A percentile compares a stretch with the other conserved stretches of the same genome.
phyloP scores from a whole-genome alignment of 2,329 filamentous ascomycete genomes.

The Chaetomium sp. region DNA sequence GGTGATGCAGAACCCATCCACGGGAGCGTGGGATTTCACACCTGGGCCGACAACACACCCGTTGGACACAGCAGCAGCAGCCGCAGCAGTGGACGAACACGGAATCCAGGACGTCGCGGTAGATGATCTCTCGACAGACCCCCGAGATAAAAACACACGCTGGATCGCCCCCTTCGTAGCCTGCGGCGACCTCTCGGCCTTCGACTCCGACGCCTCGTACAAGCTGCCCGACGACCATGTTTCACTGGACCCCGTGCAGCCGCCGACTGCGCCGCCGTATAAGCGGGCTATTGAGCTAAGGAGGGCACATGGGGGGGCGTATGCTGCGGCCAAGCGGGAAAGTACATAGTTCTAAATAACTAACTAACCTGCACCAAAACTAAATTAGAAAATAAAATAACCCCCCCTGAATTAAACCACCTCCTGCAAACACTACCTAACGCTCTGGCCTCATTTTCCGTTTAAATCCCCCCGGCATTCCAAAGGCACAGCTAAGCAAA shows the following conservation, averaged over 20 bases:
- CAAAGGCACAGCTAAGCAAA: not conserved
- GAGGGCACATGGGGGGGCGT: slow-evolving; percentile 67
- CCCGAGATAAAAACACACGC: slow-evolving; percentile 40
- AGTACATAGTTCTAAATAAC: slow-evolving; percentile 9
- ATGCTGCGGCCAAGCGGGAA: slow-evolving; percentile 57
- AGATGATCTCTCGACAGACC: slow-evolving; percentile 38
- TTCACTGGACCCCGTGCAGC: slow-evolving; percentile 86
- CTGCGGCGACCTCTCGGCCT: slow-evolving; percentile 92
- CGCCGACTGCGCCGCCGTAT: slow-evolving; percentile 92
- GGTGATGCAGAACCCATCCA: slow-evolving; percentile 40
- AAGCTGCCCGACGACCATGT: slow-evolving; percentile 78
- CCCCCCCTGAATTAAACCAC: not conserved
- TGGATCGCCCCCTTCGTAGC: slow-evolving; percentile 97
- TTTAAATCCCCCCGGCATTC: too few relatives aligned
- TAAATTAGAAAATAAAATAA: not conserved
- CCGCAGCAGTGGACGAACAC: slow-evolving; percentile 21
- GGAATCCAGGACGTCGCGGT: slow-evolving; percentile 43
- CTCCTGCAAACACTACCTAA: not conserved
- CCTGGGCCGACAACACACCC: slow-evolving; percentile 11
- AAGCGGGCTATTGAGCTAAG: slow-evolving; percentile 82
- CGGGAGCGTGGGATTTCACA: slow-evolving; percentile 38
- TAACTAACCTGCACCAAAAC: not conserved
- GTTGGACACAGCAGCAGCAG: not conserved
- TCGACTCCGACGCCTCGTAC: slow-evolving; percentile 94
- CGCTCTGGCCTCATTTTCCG: not conserved